A percentile compares a stretch with the other conserved stretches of the same genome.
Evolutionary conservation across 2,329 filamentous ascomycete genomes (phyloP).

Genomic region (Diaporthe destruens): DNA sequence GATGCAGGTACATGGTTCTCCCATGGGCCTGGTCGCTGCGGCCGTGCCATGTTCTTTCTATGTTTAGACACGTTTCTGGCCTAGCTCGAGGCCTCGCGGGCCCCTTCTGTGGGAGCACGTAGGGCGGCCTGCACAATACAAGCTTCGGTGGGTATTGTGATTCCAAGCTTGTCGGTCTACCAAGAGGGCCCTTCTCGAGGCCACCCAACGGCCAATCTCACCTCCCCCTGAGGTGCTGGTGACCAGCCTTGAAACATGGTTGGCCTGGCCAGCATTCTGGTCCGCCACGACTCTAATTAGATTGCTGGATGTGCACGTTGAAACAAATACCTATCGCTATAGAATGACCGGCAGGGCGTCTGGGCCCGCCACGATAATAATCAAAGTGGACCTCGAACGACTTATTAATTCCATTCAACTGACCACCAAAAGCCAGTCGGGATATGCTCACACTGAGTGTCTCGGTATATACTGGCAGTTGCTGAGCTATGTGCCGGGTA

Average conservation of each 20-base stretch:
- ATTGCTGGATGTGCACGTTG: constrained; percentile 14
- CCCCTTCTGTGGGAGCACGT: neutral
- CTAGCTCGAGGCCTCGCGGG: constrained; percentile 18
- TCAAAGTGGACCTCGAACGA: neutral
- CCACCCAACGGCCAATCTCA: constrained; percentile 1
- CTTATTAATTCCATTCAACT: too few relatives aligned
- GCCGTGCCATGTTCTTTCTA: constrained; percentile 24
- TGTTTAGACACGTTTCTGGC: constrained; percentile 34
- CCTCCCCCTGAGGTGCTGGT: neutral
- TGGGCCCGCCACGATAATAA: neutral
- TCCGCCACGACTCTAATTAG: constrained; percentile 19
- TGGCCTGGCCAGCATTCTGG: constrained; percentile 17
- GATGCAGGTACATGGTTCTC: constrained; percentile 13
- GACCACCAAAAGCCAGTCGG: neutral
- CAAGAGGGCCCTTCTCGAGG: neutral
- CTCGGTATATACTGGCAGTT: neutral
- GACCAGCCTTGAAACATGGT: constrained; percentile 27
- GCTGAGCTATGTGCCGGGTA: too few relatives aligned
- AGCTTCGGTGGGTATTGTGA: neutral
- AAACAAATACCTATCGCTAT: constrained; percentile 1
- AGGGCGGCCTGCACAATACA: neutral
- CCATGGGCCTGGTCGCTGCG: constrained; percentile 14
- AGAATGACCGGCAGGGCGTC: neutral
- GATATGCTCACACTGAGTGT: too few relatives aligned
- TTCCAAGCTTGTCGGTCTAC: neutral